phyloP scores from a whole-genome alignment of 2,329 filamentous ascomycete species.

The Claviceps purpurea region DNA sequence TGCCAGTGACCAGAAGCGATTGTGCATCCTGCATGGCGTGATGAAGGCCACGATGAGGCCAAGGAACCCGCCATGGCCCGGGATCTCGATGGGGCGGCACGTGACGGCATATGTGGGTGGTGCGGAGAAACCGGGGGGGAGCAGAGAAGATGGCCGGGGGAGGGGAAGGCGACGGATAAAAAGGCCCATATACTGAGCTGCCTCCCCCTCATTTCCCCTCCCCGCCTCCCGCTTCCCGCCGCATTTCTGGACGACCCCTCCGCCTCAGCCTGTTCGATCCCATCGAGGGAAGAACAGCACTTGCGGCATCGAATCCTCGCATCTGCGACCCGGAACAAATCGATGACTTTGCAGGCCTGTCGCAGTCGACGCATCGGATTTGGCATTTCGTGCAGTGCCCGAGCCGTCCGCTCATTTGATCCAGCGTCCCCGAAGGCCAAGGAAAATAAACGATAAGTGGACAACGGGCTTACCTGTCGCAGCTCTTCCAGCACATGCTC shows the following conservation, averaged over 20 bases:
- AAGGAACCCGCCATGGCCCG: background rate
- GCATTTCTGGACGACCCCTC: slow-evolving; percentile 1
- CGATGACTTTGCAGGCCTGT: no score
- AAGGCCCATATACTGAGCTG: slow-evolving; percentile 41
- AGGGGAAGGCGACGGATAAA: slow-evolving; percentile 33
- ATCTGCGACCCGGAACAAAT: no score
- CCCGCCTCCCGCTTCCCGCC: slow-evolving; percentile 8
- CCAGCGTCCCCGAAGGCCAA: background rate
- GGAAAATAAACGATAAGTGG: background rate
- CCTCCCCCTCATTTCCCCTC: slow-evolving; percentile 30
- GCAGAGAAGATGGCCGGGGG: background rate
- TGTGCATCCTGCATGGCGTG: no score
- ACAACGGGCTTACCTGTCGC: slow-evolving; percentile 55
- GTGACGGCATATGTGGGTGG: background rate
- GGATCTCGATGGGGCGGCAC: slow-evolving; percentile 3
- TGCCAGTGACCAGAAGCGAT: no score
- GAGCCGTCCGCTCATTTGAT: background rate
- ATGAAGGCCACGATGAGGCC: no score
- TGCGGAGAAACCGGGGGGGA: background rate
- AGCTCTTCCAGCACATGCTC: slow-evolving; percentile 76
- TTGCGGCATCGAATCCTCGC: no score
- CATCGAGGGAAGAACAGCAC: no score
- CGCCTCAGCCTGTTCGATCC: background rate
- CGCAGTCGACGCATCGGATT: background rate
- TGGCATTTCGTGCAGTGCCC: background rate